Evolutionary conservation across 495 filamentous ascomycete species (phyloP).

Genomic region (Aspergillus cristatus): DNA sequence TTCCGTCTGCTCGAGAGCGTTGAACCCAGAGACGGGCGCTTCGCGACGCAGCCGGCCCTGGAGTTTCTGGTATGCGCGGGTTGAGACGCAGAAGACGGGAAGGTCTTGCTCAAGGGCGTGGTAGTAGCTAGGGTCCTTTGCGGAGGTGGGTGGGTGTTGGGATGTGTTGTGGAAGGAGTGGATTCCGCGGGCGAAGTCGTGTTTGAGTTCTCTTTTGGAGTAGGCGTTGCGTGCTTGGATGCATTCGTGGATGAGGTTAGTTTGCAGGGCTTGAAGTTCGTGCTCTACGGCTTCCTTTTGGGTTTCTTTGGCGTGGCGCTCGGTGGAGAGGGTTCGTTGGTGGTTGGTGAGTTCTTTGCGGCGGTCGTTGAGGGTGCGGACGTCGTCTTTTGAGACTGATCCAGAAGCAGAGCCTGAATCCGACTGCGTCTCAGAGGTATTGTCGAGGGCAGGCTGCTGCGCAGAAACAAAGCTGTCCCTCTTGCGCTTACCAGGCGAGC

Average conservation of each 20-base stretch:
- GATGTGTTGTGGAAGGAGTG: slow-evolving; percentile 40
- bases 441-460: too few relatives aligned
- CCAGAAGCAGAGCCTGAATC: too few relatives aligned
- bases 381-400: too few relatives aligned
- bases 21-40: slow-evolving; percentile 37
- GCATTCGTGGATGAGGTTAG: slow-evolving; percentile 17
- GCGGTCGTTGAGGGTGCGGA: too few relatives aligned
- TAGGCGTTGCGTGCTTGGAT: slow-evolving; percentile 47
- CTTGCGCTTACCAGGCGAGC: slow-evolving; percentile 15
- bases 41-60: slow-evolving; percentile 44
- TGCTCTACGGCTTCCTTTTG: background rate
- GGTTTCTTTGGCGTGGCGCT: background rate
- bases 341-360: too few relatives aligned
- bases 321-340: too few relatives aligned
- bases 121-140: slow-evolving; percentile 32
- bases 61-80: slow-evolving; percentile 50
- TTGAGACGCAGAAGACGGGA: slow-evolving; percentile 55
- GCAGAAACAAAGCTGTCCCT: too few relatives aligned
- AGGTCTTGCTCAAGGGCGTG: slow-evolving; percentile 40
- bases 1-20: slow-evolving; percentile 38
- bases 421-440: too few relatives aligned
- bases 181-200: slow-evolving; percentile 50
- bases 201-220: slow-evolving; percentile 40
- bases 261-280: background rate
- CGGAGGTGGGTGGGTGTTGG: too few relatives aligned